Evolutionary conservation across 495 filamentous ascomycete genomes (phyloP), one percentile per base, ranked within the genome.

Genomic region (Penicillium paradoxum): DNA sequence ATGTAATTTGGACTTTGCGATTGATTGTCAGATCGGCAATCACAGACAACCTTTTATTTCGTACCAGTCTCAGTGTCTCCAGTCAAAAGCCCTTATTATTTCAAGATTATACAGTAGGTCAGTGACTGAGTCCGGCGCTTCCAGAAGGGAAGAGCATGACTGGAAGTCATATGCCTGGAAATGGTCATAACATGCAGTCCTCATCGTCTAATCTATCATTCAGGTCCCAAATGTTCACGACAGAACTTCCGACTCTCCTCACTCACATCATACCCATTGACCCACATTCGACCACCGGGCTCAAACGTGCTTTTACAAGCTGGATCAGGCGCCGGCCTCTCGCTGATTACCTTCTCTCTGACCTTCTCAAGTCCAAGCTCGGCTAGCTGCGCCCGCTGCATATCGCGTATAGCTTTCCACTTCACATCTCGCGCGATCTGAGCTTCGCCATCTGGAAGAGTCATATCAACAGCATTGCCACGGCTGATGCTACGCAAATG

Each of bases 201-300:
- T n/a, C n/a, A n/a, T n/a, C n/a, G n/a, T n/a, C n/a, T n/a, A n/a
- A n/a, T n/a, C n/a, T 8, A 14, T 24, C 5, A 40, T 40, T 13
- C n/a, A 18, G 22, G 18, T 40, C 38, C 38, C 10, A 44, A 9
- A 34, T 51, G 24, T 32, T 51, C 49, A 10, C 38, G 25, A 44
- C 39, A 51, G 18, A 43, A 51, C 17, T 30, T 51, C 25, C 17
- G 6, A 39, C 38, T 43, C 21, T 51, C 49, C 36, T 33, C 49
- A 39, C 21, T 46, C 8, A 53, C 39, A 47, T 57, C 54, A 57
- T 24, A 47, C 15, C 49, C 49, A 41, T 57, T 24, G 17, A 53
- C 33, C 54, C 54, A 57, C 54, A 57, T 57, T 27, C 48, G 36
- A 46, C 54, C 54, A 53, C 54, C 54, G 22, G 54, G 54, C 49